Base-by-base conservation (phyloP, 2,329 filamentous ascomycete genomes). In the Colletotrichum tamarilloi region DNA sequence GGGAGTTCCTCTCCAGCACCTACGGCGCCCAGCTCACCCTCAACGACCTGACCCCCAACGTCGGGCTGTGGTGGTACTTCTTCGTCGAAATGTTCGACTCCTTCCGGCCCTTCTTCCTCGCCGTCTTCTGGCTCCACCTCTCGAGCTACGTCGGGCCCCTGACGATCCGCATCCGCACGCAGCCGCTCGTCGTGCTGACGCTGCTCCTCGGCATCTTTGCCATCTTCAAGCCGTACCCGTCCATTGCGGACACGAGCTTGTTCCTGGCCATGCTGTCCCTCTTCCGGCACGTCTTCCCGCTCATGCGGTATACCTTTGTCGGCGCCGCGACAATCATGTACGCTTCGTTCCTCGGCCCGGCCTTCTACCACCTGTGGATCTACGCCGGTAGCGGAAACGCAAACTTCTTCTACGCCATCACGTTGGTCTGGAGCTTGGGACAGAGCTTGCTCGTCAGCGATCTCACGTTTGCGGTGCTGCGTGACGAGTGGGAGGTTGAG, bases 21-120 rank as follows among this genome's bases (percentile, higher is more conserved):
- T 99, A 99, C 83, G 95, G 96, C 77, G 94, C 97, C 59, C 95
- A 98, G 78, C 88, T 99, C 49, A 91, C 97, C 1, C 89, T 99
- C 3, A 94, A 95, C 9, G 97, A 99, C 80, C 88, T 99, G 53
- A 97, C 96, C 0, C 97, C 97, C 14, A 99, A 98, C 76, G 93
- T 97, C 35, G 97, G 97, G 1, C 87, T 99, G 1, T 99, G 97
- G 97, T 99, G 97, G 97, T 99, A 99, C 84, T 99, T 99, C 85
- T 98, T 99, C 81, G 97, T 97, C 77, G 96, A 99, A 81, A 99
- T 99, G 92, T 99, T 99, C 81, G 97, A 99, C 84, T 96, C 95
- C 1, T 99, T 99, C 88, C 91, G 97, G 52, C 92, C 93, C 77
- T 99, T 99, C 87, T 99, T 98, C 87, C 90, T 99, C 3, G 97